Conservation (phyloP, 1,284 basidiomycete genomes). For the Naganishia sp. region DNA sequence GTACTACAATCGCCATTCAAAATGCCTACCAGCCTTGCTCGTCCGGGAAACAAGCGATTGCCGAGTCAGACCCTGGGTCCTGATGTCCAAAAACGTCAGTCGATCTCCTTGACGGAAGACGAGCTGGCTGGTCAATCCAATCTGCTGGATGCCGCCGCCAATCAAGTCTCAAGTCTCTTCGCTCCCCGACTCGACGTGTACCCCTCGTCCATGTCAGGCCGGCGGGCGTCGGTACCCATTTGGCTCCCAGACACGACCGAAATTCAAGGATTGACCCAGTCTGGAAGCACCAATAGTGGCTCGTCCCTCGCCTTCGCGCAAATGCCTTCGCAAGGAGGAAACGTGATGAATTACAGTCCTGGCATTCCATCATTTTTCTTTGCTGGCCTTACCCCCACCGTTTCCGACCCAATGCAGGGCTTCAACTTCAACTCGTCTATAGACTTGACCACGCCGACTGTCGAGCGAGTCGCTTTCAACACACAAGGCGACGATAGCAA, state of each 20-base stretch:
- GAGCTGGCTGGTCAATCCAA: not conserved
- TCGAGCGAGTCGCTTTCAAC: constrained; percentile 9
- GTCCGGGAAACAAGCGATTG: constrained; percentile 51
- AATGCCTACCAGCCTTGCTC: constrained; percentile 32
- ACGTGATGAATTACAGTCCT: not conserved
- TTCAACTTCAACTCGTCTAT: constrained; percentile 12
- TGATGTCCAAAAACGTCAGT: constrained; percentile 38
- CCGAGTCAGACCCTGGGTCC: constrained; percentile 50
- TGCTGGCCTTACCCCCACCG: constrained; percentile 14
- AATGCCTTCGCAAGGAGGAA: not conserved
- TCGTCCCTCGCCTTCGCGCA: not conserved
- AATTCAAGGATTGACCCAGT: not conserved
- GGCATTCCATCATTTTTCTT: not conserved
- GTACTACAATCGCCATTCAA: constrained; percentile 9
- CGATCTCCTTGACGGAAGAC: constrained; percentile 7
- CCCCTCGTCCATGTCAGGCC: not conserved
- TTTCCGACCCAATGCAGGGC: constrained; percentile 13
- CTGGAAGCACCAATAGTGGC: not conserved
- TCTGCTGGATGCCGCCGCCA: not conserved
- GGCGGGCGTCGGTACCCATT: constrained; percentile 9
- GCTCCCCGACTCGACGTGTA: not conserved
- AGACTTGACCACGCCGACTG: constrained; percentile 11
- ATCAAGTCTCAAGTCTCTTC: not conserved
- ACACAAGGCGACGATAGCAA: not conserved
- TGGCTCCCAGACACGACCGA: constrained; percentile 15